Evolutionary conservation across 176 grass and related monocot genomes (phyloP).

Genomic region (Carex kokanica): DNA sequence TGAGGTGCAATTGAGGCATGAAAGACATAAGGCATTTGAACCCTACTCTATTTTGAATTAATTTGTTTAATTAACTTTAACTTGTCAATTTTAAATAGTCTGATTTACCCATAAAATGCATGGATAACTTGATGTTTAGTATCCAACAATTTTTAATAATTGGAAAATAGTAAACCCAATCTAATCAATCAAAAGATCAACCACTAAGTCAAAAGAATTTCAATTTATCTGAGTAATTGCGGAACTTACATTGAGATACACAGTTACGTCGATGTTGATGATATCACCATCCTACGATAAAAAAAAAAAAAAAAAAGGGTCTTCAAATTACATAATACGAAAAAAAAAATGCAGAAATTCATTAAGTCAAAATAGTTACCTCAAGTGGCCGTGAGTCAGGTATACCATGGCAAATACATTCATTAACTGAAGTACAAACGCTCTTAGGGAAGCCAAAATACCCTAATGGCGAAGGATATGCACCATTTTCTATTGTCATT

Average conservation of each 20-base stretch:
- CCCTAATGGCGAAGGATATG: constrained; percentile 89
- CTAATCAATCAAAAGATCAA: background rate
- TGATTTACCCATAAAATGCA: background rate
- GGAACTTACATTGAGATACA: constrained; percentile 85
- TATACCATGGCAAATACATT: constrained; percentile 98
- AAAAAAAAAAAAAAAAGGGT: constrained; percentile 8
- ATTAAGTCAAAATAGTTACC: constrained; percentile 37
- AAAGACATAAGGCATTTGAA: no score
- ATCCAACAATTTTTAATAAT: background rate
- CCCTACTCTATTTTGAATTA: no score
- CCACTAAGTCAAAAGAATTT: background rate
- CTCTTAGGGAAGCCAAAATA: constrained; percentile 92
- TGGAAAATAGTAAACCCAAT: background rate
- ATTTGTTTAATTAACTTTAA: no score
- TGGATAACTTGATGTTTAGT: background rate
- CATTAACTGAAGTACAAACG: constrained; percentile 94
- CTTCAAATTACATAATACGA: constrained; percentile 18
- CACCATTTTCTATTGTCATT: constrained; percentile 90
- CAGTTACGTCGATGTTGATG: constrained; percentile 96
- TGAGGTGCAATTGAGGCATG: no score
- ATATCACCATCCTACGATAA: constrained; percentile 84
- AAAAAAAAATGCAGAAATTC: background rate
- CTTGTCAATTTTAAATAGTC: no score
- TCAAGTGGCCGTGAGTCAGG: constrained; percentile 88
- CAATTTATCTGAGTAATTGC: background rate